Percentiles rank a stretch among this genome's conserved stretches.
phyloP scores from a whole-genome alignment of 768 basidiomycete genomes.

The Leccinum ochraceum region DNA sequence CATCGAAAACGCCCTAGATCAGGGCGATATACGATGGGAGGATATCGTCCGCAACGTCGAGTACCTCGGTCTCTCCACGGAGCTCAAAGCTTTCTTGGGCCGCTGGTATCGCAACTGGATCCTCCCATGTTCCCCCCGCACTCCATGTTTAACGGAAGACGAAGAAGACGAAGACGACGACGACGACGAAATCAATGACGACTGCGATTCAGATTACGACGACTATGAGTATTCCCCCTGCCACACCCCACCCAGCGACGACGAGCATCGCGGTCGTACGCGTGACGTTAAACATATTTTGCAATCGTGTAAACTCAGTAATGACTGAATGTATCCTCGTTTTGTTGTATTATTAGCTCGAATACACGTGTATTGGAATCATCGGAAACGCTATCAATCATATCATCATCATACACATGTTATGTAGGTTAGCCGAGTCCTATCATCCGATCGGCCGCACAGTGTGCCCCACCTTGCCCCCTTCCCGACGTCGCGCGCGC shows the following conservation, averaged over 20 bases:
- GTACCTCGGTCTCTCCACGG: slow-evolving; percentile 74
- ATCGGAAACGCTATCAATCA: too few species aligned
- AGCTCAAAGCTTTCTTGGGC: slow-evolving; percentile 76
- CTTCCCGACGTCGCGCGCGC: not conserved
- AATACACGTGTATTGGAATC: too few species aligned
- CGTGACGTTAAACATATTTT: not conserved
- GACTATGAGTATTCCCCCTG: slow-evolving; percentile 27
- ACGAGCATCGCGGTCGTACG: slow-evolving; percentile 17
- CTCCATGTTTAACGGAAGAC: slow-evolving; percentile 29
- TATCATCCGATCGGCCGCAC: too few species aligned
- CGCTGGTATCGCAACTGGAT: slow-evolving; percentile 74
- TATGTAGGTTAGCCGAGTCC: not conserved
- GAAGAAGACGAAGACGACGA: slow-evolving; percentile 26
- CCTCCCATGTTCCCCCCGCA: slow-evolving; percentile 36
- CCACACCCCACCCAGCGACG: slow-evolving; percentile 39
- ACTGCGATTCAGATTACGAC: slow-evolving; percentile 28
- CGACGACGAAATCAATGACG: slow-evolving; percentile 32
- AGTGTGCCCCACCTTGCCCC: not conserved
- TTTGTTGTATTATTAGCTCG: too few species aligned
- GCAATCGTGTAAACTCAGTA: too few species aligned
- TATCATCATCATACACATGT: too few species aligned
- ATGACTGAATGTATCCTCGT: too few species aligned
- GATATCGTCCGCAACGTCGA: slow-evolving; percentile 88
- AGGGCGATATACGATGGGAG: slow-evolving; percentile 75
- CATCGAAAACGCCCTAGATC: slow-evolving; percentile 68